These are phyloP conservation scores for Lepidopterella palustris DNA, from an alignment of 495 filamentous ascomycete genomes.

Conservation along the genomic window DNA sequence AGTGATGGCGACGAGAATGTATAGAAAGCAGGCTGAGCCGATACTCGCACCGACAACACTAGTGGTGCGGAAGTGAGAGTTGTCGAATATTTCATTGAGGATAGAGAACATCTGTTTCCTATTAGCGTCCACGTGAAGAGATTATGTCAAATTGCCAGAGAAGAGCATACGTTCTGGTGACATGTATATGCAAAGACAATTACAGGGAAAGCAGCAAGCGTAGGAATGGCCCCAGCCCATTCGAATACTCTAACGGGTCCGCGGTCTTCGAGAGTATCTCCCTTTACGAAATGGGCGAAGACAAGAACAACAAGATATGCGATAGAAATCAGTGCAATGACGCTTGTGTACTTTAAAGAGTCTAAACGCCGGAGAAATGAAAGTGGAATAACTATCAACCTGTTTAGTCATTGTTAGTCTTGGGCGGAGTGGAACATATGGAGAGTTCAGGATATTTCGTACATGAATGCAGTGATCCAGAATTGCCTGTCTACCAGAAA, in stretches of 20 bases:
- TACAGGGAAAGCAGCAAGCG: constrained; percentile 81
- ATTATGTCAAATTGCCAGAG: not conserved
- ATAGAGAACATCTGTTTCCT: constrained; percentile 88
- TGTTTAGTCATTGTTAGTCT: constrained; percentile 30
- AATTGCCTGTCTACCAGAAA: constrained; percentile 86
- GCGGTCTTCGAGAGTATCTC: constrained; percentile 66
- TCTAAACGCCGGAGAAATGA: constrained; percentile 87
- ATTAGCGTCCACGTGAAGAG: not conserved
- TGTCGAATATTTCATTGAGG: constrained; percentile 85
- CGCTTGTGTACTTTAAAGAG: constrained; percentile 93
- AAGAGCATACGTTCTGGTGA: constrained; percentile 77
- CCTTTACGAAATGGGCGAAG: constrained; percentile 76
- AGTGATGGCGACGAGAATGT: constrained; percentile 86
- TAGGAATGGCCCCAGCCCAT: constrained; percentile 71
- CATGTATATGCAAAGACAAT: constrained; percentile 98
- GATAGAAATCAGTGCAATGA: constrained; percentile 87
- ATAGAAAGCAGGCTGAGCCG: constrained; percentile 70
- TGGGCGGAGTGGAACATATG: too few relatives aligned
- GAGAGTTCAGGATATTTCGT: constrained; percentile 27
- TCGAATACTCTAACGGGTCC: constrained; percentile 65
- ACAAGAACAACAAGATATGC: constrained; percentile 89
- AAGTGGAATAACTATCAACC: constrained; percentile 87
- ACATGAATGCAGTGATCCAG: constrained; percentile 98
- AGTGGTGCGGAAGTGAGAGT: constrained; percentile 74
- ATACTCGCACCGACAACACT: constrained; percentile 75